Base-by-base conservation (phyloP, 2,329 filamentous ascomycete genomes). In the Stachybotrys chartarum region DNA sequence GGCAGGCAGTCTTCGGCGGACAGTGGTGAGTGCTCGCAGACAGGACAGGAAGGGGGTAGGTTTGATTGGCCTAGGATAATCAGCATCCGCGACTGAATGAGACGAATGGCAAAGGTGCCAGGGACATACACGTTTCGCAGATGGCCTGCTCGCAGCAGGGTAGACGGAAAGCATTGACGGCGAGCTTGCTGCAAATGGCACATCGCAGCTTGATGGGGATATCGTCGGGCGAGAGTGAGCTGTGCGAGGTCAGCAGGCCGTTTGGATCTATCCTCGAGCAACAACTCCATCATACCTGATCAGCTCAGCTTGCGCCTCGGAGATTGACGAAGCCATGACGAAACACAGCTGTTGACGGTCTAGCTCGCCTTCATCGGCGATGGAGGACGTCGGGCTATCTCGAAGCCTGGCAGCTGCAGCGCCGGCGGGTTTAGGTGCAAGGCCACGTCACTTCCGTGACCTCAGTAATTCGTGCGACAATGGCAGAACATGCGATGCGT, bases 141-240 rank as follows among this genome's bases (percentile, higher is more conserved):
- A 97, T 96, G 46, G 89, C 87, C 68, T 96, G 93, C 67, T 97
- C 94, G 72, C 94, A 99, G 74, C 94, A 99, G 1, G 92, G 90
- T 31, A 97, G 79, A 60, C 92, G 89, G 70, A 91, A 96, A 8
- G 93, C 90, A 69, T 97, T 95, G 60, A 96, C 78, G 32, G 91
- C 92, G 56, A 97, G 80, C 71, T 90, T 91, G 75, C 88, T 94
- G 75, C 94, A 99, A 63, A 91, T 90, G 53, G 91, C 91, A 78
- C 94, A 99, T 73, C 92, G 88, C 60, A 99, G 82, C 78, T 96
- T 97, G 66, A 92, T 91, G n/a, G 94, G 94, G 56, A 97, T 91
- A 59, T 94, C 90, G 64, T 93, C 90, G 61, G 88, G 83, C 18
- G 84, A 77, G 57, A 96, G 79, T 52, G 88, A 87, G 70, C 91